Evolutionary conservation across 345 rosid species (phyloP).

Genomic region (Populus pruinosa): DNA sequence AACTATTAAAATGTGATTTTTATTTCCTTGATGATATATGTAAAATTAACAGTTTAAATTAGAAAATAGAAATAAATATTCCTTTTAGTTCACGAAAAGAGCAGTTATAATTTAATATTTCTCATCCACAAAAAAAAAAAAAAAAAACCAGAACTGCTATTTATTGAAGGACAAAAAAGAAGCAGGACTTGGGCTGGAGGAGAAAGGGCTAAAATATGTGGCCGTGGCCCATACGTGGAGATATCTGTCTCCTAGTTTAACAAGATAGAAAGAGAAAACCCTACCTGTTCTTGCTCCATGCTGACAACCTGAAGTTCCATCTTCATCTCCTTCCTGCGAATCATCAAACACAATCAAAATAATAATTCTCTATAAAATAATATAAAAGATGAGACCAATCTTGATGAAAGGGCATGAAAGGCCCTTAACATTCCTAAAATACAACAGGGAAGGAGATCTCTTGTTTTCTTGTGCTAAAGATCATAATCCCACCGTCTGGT

Average conservation of each 20-base stretch:
- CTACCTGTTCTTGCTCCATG: neutral
- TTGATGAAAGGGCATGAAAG: constrained; percentile 98
- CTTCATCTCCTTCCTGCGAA: neutral
- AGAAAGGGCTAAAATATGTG: neutral
- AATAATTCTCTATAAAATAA: neutral
- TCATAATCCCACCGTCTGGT: constrained; percentile 93
- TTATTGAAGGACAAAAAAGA: too few species aligned
- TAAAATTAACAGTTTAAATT: too few species aligned
- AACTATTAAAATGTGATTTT: too few species aligned
- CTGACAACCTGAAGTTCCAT: too few species aligned
- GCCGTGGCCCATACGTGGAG: neutral
- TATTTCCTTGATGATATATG: too few species aligned
- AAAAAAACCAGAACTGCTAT: too few species aligned
- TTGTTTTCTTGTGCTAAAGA: constrained; percentile 96
- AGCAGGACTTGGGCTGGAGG: neutral
- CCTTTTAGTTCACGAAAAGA: too few species aligned
- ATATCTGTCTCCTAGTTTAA: neutral
- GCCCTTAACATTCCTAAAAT: constrained; percentile 83
- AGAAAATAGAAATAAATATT: too few species aligned
- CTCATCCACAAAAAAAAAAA: too few species aligned
- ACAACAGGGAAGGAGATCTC: constrained; percentile 90
- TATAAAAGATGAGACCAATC: constrained; percentile 70
- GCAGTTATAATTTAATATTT: too few species aligned
- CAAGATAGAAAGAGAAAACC: neutral
- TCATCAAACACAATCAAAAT: neutral